Evolutionary conservation across 2,329 filamentous ascomycete species (phyloP).

Genomic region (Fusarium tanahbumbuense): DNA sequence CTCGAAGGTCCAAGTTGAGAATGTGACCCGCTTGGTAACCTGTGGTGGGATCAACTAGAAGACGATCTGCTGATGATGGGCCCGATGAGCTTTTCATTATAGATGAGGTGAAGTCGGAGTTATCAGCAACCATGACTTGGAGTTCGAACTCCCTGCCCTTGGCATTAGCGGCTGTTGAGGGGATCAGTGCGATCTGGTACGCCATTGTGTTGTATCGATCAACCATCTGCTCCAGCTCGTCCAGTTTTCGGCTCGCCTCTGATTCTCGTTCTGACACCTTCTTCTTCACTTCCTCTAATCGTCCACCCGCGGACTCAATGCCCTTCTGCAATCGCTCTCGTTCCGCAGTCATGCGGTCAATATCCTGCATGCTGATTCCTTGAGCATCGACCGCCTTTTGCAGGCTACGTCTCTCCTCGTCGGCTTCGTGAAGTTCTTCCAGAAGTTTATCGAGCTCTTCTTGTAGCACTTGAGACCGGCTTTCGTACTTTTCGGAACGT

Average conservation of each 20-base stretch:
- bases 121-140: constrained; percentile 81
- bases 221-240: constrained; percentile 90
- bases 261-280: constrained; percentile 85
- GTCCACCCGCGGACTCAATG: constrained; percentile 78
- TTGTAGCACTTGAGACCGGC: constrained; percentile 82
- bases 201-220: constrained; percentile 94
- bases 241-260: constrained; percentile 87
- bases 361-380: constrained; percentile 96
- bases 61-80: constrained; percentile 71
- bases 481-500: constrained; percentile 89
- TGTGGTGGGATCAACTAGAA: constrained; percentile 83
- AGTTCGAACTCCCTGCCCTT: constrained; percentile 89
- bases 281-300: constrained; percentile 87
- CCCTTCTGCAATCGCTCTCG: constrained; percentile 91
- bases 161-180: constrained; percentile 84
- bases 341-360: constrained; percentile 98
- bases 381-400: constrained; percentile 91
- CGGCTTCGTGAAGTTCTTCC: constrained; percentile 79
- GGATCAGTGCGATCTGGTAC: constrained; percentile 93
- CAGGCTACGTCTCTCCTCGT: constrained; percentile 82
- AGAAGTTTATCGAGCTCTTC: constrained; percentile 85
- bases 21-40: constrained; percentile 93
- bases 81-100: constrained; percentile 59
- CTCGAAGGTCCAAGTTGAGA: constrained; percentile 87
- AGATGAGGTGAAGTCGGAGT: constrained; percentile 78